A percentile compares a stretch with the other conserved stretches of the same genome.
These are phyloP conservation scores for Chloromonas sp. DNA, from an alignment of 163 green algal species.

Conservation along the genomic window DNA sequence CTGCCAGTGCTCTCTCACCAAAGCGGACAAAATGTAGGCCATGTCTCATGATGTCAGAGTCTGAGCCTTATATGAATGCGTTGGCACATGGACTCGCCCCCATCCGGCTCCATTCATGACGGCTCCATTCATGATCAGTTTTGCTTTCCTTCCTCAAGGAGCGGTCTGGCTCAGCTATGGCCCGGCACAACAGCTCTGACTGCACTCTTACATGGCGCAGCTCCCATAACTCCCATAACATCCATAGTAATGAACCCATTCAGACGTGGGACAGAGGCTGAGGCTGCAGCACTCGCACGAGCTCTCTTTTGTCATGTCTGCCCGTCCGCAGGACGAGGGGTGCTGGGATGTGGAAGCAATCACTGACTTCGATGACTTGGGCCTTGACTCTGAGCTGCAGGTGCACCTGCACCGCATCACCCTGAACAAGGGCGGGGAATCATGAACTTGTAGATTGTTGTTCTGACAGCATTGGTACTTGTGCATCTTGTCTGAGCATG, in stretches of 20 bases:
- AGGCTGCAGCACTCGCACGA: not conserved
- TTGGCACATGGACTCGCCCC: too few species aligned
- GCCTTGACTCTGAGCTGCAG: slow-evolving; percentile 9
- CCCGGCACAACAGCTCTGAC: not conserved
- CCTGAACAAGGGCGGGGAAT: not conserved
- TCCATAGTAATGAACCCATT: not conserved
- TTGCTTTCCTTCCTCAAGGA: too few species aligned
- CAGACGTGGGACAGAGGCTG: not conserved
- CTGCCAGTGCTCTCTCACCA: too few species aligned
- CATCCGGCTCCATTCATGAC: too few species aligned
- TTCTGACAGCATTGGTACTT: not conserved
- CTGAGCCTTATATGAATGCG: too few species aligned
- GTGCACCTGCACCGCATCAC: slow-evolving; percentile 14
- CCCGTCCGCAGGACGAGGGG: slow-evolving; percentile 11
- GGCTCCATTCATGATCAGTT: too few species aligned
- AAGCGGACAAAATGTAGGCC: too few species aligned
- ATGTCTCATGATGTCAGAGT: too few species aligned
- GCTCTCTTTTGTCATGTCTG: not conserved
- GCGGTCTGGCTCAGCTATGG: too few species aligned
- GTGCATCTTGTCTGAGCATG: not conserved
- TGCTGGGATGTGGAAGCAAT: slow-evolving; percentile 12
- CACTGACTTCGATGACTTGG: slow-evolving; percentile 11
- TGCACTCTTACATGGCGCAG: not conserved
- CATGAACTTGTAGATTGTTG: too few species aligned
- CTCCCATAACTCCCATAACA: not conserved